Evolutionary conservation across 805 yeast genomes (phyloP).

Genomic region (Kuraishia piskuri): DNA sequence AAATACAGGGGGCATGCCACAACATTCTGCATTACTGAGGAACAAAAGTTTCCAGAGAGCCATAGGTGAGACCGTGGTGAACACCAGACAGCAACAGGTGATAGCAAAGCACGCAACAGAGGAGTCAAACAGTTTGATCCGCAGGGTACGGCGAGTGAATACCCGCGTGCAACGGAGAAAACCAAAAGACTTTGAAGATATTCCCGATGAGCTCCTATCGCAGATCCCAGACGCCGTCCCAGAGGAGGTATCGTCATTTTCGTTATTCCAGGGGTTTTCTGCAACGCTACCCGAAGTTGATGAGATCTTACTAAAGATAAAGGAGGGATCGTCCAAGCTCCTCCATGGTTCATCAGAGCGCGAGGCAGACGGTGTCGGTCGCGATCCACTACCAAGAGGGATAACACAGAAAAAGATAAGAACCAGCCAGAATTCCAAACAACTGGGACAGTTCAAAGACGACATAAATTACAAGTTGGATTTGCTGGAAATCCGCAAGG

Average conservation of each 20-base stretch:
- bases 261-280: slow-evolving; percentile 63
- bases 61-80: slow-evolving; percentile 32
- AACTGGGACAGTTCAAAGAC: slow-evolving; percentile 27
- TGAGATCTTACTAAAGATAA: slow-evolving; percentile 26
- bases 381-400: slow-evolving; percentile 25
- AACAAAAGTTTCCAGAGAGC: slow-evolving; percentile 32
- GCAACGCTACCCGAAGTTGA: slow-evolving; percentile 48
- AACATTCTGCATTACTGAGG: slow-evolving; percentile 11
- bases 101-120: slow-evolving; percentile 13
- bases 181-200: slow-evolving; percentile 35
- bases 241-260: slow-evolving; percentile 20
- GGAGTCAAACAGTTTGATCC: slow-evolving; percentile 8
- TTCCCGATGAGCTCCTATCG: slow-evolving; percentile 54
- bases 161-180: slow-evolving; percentile 1
- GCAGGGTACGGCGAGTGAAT: slow-evolving; percentile 7
- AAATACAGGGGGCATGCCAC: slow-evolving; percentile 12
- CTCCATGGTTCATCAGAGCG: slow-evolving; percentile 3
- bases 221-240: slow-evolving; percentile 35
- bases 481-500: slow-evolving; percentile 52
- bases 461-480: slow-evolving; percentile 39
- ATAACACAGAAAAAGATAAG: slow-evolving; percentile 32
- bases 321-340: slow-evolving; percentile 13
- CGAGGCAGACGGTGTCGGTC: slow-evolving; percentile 5
- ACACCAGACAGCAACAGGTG: slow-evolving; percentile 18
- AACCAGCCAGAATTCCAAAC: slow-evolving; percentile 31